Evolutionary conservation across 169 alveolate species (phyloP).

Genomic region (Cryptosporidium sp.): DNA sequence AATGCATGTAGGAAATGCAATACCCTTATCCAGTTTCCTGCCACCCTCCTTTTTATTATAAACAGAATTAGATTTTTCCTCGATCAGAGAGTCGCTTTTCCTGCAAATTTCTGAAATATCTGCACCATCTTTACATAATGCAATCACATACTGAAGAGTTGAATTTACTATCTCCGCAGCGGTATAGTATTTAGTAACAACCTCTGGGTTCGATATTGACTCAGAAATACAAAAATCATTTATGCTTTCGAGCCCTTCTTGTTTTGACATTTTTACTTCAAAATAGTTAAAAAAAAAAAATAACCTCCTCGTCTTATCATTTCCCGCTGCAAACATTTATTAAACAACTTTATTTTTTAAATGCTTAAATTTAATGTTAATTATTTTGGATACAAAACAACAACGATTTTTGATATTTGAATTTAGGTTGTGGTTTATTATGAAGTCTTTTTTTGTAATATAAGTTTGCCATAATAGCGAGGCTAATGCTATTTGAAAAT

Average conservation of each 20-base stretch:
- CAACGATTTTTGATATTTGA: neutral
- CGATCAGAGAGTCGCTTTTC: constrained; percentile 82
- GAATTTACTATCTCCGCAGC: constrained; percentile 85
- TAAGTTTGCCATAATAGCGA: neutral
- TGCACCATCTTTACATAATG: constrained; percentile 83
- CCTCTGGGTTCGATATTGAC: constrained; percentile 79
- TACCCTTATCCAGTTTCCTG: constrained; percentile 92
- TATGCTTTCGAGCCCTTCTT: neutral
- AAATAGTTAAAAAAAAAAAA: neutral
- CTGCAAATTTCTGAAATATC: constrained; percentile 84
- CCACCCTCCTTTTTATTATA: constrained; percentile 82
- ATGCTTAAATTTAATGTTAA: too few species aligned
- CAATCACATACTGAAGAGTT: constrained; percentile 80
- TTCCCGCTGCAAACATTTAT: constrained; percentile 7
- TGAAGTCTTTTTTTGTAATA: too few species aligned
- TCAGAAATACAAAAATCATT: constrained; percentile 22
- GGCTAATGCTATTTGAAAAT: too few species aligned
- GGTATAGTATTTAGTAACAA: constrained; percentile 84
- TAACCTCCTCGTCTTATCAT: neutral
- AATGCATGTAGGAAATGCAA: constrained; percentile 97
- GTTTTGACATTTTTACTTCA: neutral
- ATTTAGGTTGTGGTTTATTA: neutral
- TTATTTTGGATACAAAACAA: neutral
- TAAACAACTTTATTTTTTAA: too few species aligned
- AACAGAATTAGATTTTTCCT: constrained; percentile 78